Evolutionary conservation across 371 early-diverging fungal species (phyloP).

Genomic region (Mortierella sp.): DNA sequence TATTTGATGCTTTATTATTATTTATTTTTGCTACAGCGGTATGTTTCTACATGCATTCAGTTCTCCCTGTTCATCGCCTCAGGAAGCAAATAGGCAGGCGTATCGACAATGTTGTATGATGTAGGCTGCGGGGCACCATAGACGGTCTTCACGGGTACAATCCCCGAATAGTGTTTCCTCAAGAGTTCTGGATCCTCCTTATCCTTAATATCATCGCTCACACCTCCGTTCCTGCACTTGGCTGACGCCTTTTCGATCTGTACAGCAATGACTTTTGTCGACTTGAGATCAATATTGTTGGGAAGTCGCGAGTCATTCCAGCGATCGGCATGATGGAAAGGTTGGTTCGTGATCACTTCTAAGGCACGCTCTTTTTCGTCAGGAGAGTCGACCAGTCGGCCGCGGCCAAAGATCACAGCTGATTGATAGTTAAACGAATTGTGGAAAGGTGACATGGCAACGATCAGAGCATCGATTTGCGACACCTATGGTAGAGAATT

Average conservation of each 20-base stretch:
- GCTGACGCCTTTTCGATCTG: constrained; percentile 57
- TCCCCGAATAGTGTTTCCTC: constrained; percentile 42
- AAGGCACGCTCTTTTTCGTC: constrained; percentile 56
- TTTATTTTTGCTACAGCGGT: too few species aligned
- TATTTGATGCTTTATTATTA: too few species aligned
- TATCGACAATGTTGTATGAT: constrained; percentile 15
- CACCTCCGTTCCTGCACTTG: constrained; percentile 47
- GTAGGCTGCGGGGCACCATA: constrained; percentile 36
- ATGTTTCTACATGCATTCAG: neutral
- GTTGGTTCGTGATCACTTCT: constrained; percentile 55
- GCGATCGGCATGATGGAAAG: constrained; percentile 51
- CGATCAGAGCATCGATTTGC: constrained; percentile 54
- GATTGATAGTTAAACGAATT: constrained; percentile 59
- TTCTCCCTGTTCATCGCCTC: constrained; percentile 41
- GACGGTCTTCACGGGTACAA: constrained; percentile 44
- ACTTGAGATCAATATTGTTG: constrained; percentile 44
- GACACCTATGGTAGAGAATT: constrained; percentile 26
- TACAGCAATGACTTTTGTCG: constrained; percentile 58
- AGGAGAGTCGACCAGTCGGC: constrained; percentile 44
- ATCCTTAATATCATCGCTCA: constrained; percentile 54
- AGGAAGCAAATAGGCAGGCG: constrained; percentile 38
- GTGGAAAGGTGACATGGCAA: constrained; percentile 58
- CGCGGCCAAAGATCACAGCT: constrained; percentile 56
- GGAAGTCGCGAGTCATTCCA: constrained; percentile 53
- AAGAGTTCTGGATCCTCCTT: constrained; percentile 37